These are phyloP conservation scores for Exophiala sp. DNA, from an alignment of 2,329 filamentous ascomycete species.

Conservation along the genomic window DNA sequence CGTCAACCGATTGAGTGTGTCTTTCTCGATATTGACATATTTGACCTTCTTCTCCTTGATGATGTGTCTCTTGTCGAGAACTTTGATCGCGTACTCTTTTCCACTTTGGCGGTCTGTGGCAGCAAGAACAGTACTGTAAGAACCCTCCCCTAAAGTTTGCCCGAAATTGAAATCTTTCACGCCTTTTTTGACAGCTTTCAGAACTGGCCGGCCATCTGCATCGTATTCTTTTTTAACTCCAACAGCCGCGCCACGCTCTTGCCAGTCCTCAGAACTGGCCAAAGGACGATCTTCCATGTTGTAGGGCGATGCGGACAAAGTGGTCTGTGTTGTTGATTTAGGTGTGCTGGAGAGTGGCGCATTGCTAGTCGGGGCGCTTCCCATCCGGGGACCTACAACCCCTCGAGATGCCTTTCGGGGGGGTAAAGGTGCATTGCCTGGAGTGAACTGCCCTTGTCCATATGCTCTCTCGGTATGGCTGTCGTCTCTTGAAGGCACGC, in stretches of 20 bases:
- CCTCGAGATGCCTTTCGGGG: conserved; percentile 71
- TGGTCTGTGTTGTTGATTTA: conserved; percentile 30
- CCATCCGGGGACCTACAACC: conserved; percentile 48
- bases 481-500: conserved; percentile 60
- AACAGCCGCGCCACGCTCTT: conserved; percentile 87
- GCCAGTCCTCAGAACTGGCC: conserved; percentile 83
- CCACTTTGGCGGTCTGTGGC: conserved; percentile 89
- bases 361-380: conserved; percentile 19
- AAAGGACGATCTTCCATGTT: conserved; percentile 52
- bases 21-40: conserved; percentile 99
- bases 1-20: conserved; percentile 90
- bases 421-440: conserved; percentile 59
- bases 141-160: conserved; percentile 84
- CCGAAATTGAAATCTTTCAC: conserved; percentile 96
- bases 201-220: conserved; percentile 71
- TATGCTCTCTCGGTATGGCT: conserved; percentile 66
- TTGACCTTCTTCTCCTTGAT: conserved; percentile 99
- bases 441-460: conserved; percentile 53
- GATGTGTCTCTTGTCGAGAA: conserved; percentile 95
- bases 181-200: conserved; percentile 87
- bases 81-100: conserved; percentile 97
- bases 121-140: conserved; percentile 91
- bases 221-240: conserved; percentile 77
- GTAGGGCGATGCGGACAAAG: conserved; percentile 45
- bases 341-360: conserved; percentile 28